A percentile compares a stretch with the other conserved stretches of the same genome.
Evolutionary conservation across 305 asterid species (phyloP).

Genomic region (Plantago lanceolata): DNA sequence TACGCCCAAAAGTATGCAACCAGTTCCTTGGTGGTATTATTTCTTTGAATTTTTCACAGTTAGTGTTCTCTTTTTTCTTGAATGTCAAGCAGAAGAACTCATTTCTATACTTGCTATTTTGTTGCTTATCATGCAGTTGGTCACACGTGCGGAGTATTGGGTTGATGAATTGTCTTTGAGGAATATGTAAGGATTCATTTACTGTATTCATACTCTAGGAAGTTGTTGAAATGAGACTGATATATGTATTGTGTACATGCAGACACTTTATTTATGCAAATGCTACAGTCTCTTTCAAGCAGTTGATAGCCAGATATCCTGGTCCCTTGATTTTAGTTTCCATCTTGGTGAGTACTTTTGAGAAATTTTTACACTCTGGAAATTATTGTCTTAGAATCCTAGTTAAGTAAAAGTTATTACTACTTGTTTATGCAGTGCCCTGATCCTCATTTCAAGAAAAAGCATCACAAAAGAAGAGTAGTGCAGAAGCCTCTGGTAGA

Average conservation of each 20-base stretch:
- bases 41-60: constrained; percentile 17
- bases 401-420: constrained; percentile 1
- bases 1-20: constrained; percentile 71
- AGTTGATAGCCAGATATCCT: constrained; percentile 69
- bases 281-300: constrained; percentile 73
- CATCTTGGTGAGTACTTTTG: constrained; percentile 58
- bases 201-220: constrained; percentile 22
- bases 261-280: constrained; percentile 78
- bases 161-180: constrained; percentile 54
- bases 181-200: constrained; percentile 61
- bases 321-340: constrained; percentile 81
- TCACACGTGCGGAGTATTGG: constrained; percentile 80
- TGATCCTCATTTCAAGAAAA: constrained; percentile 91
- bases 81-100: constrained; percentile 20
- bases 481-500: constrained; percentile 82
- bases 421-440: constrained; percentile 66
- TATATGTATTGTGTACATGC: constrained; percentile 30
- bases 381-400: constrained; percentile 17
- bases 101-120: constrained; percentile 8
- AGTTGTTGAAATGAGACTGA: constrained; percentile 27
- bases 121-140: constrained; percentile 50
- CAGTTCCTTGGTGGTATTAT: constrained; percentile 20
- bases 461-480: constrained; percentile 78
- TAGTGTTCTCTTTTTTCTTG: constrained; percentile 10
- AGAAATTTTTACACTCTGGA: constrained; percentile 9